A percentile compares a stretch with the other conserved stretches of the same genome.
Conservation (phyloP, 1,139 yeast species). For the Protomyces inouyei region DNA sequence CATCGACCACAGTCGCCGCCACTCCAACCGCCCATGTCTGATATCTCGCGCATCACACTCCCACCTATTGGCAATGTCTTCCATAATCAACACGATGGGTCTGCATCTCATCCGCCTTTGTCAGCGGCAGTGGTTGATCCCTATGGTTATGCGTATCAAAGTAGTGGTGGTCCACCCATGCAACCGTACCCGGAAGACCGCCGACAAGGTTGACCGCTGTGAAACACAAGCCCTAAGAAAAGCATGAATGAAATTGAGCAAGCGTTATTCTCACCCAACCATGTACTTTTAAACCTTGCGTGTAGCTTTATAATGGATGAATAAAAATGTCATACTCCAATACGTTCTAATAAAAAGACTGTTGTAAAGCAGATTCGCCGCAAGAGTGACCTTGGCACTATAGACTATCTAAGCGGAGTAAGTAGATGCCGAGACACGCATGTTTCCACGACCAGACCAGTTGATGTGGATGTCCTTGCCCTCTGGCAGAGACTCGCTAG, state of each 20-base stretch:
- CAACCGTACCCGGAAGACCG: too few relatives aligned
- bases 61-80: background rate
- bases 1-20: background rate
- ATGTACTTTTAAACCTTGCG: too few relatives aligned
- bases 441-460: slow-evolving; percentile 98
- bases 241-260: too few relatives aligned
- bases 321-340: too few relatives aligned
- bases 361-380: too few relatives aligned
- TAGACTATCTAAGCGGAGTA: slow-evolving; percentile 67
- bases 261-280: too few relatives aligned
- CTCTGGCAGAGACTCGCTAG: slow-evolving; percentile 67
- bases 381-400: slow-evolving; percentile 24
- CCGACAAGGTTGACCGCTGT: too few relatives aligned
- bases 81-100: background rate
- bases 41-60: background rate
- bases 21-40: background rate
- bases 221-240: too few relatives aligned
- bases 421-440: slow-evolving; percentile 79
- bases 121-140: background rate
- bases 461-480: slow-evolving; percentile 84
- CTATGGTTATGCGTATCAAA: background rate
- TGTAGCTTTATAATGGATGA: too few relatives aligned
- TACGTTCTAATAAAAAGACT: too few relatives aligned
- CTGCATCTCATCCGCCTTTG: background rate
- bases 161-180: too few relatives aligned